Conservation (phyloP, 2,329 filamentous ascomycete species). For the Parascedosporium putredinis region DNA sequence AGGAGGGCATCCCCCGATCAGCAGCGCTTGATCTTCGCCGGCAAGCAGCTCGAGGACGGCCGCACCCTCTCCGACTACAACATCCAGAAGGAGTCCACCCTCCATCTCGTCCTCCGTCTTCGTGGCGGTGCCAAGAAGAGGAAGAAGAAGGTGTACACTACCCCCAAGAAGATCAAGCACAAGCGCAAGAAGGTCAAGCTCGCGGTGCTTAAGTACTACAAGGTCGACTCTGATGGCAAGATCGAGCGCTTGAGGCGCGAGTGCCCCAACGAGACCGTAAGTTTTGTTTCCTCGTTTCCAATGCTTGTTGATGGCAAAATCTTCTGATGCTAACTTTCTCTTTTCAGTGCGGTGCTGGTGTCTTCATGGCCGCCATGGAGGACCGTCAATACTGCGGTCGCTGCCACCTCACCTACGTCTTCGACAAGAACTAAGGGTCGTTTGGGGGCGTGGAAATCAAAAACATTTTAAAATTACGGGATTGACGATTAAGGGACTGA, state of each 20-base stretch:
- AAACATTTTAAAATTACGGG: constrained; percentile 9
- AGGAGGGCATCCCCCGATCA: constrained; percentile 99
- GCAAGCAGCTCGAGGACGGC: constrained; percentile 99
- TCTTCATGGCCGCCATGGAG: constrained; percentile 99
- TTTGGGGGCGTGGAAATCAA: constrained; percentile 7
- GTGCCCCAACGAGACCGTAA: constrained; percentile 83
- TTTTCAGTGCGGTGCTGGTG: constrained; percentile 86
- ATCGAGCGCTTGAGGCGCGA: constrained; percentile 98
- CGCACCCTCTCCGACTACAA: constrained; percentile 99
- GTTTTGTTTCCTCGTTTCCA: constrained; percentile 22
- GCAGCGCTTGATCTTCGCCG: constrained; percentile 98
- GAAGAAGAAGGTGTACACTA: constrained; percentile 99
- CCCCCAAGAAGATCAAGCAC: constrained; percentile 99
- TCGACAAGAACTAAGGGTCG: constrained; percentile 50
- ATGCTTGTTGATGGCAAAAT: background rate
- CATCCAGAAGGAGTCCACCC: constrained; percentile 99
- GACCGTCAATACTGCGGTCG: constrained; percentile 94
- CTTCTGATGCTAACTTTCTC: background rate
- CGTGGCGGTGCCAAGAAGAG: constrained; percentile 99
- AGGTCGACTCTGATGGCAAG: constrained; percentile 99
- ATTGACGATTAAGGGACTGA: constrained; percentile 11
- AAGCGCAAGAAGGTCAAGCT: constrained; percentile 99
- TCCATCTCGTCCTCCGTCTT: constrained; percentile 94
- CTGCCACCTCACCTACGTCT: constrained; percentile 65
- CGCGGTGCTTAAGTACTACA: constrained; percentile 99